Evolutionary conservation across 1,284 basidiomycete species (phyloP).

Genomic region (Neolentinus lepideus): DNA sequence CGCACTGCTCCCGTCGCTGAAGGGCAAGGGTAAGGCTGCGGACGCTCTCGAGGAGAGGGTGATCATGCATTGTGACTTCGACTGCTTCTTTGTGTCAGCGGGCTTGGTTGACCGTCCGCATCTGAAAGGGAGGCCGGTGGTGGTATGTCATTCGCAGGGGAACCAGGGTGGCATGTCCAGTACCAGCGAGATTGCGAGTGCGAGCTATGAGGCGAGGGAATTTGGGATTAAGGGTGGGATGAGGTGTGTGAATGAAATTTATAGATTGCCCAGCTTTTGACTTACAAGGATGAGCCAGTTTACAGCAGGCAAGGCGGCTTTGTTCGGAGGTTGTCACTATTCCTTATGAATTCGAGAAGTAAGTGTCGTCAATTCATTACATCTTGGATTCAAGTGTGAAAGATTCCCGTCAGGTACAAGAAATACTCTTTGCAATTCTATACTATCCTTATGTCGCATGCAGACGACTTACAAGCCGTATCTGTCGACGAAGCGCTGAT

Average conservation of each 20-base stretch:
- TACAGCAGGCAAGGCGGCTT: conserved; percentile 79
- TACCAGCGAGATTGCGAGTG: conserved; percentile 92
- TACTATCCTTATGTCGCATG: conserved; percentile 82
- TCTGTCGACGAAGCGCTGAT: conserved; percentile 95
- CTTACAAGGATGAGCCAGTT: conserved; percentile 28
- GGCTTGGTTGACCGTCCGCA: conserved; percentile 75
- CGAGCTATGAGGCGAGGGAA: conserved; percentile 87
- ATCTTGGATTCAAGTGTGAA: background rate
- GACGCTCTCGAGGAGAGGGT: conserved; percentile 45
- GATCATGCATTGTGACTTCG: conserved; percentile 95
- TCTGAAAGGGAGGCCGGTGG: conserved; percentile 79
- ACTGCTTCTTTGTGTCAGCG: conserved; percentile 96
- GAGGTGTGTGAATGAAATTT: conserved; percentile 45
- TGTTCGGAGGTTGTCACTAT: conserved; percentile 76
- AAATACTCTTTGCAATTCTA: conserved; percentile 83
- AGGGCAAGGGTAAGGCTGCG: conserved; percentile 37
- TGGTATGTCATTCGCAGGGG: conserved; percentile 92
- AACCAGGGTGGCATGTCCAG: conserved; percentile 59
- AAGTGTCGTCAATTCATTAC: conserved; percentile 12
- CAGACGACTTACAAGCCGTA: conserved; percentile 91
- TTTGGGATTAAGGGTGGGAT: conserved; percentile 93
- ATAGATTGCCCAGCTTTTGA: background rate
- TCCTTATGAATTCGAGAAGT: conserved; percentile 86
- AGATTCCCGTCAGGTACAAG: conserved; percentile 56
- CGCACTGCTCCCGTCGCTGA: conserved; percentile 41